These are phyloP conservation scores for Cordyceps javanica DNA, from an alignment of 2,329 filamentous ascomycete species.

Conservation along the genomic window DNA sequence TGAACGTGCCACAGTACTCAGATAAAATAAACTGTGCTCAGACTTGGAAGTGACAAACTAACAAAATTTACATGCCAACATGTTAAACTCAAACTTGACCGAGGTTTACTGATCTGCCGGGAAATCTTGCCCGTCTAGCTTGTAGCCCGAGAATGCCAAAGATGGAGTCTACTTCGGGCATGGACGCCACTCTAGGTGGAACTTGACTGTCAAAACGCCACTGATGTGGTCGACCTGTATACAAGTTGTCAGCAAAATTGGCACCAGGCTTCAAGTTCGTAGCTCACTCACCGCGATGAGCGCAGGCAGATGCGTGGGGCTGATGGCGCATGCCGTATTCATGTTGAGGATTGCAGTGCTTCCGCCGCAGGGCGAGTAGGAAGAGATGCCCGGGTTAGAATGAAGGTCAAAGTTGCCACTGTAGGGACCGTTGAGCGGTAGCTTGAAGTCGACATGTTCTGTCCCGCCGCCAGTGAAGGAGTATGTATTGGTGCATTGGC, in stretches of 20 bases:
- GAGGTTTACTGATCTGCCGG: too few relatives aligned
- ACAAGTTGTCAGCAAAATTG: not conserved
- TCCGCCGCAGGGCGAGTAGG: slow-evolving; percentile 22
- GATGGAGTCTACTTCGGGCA: slow-evolving; percentile 14
- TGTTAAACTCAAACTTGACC: too few relatives aligned
- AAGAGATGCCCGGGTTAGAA: slow-evolving; percentile 16
- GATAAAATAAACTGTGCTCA: too few relatives aligned
- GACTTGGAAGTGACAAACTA: too few relatives aligned
- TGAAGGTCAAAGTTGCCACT: slow-evolving; percentile 19
- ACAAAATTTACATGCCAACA: too few relatives aligned
- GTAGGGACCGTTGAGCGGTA: slow-evolving; percentile 18
- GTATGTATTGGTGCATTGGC: slow-evolving; percentile 22
- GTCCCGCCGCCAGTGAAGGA: slow-evolving; percentile 21
- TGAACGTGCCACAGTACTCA: too few relatives aligned
- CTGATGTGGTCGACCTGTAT: slow-evolving; percentile 21
- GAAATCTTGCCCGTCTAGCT: too few relatives aligned
- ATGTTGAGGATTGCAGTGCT: slow-evolving; percentile 24
- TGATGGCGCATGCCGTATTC: slow-evolving; percentile 22
- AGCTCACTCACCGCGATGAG: slow-evolving; percentile 21
- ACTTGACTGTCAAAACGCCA: slow-evolving; percentile 22
- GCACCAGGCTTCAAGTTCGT: too few relatives aligned
- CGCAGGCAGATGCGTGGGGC: slow-evolving; percentile 18
- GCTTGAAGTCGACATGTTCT: slow-evolving; percentile 17
- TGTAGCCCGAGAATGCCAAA: too few relatives aligned
- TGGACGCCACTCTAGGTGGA: slow-evolving; percentile 18